Conservation (phyloP, 495 filamentous ascomycete species). For the Peziza echinospora region DNA sequence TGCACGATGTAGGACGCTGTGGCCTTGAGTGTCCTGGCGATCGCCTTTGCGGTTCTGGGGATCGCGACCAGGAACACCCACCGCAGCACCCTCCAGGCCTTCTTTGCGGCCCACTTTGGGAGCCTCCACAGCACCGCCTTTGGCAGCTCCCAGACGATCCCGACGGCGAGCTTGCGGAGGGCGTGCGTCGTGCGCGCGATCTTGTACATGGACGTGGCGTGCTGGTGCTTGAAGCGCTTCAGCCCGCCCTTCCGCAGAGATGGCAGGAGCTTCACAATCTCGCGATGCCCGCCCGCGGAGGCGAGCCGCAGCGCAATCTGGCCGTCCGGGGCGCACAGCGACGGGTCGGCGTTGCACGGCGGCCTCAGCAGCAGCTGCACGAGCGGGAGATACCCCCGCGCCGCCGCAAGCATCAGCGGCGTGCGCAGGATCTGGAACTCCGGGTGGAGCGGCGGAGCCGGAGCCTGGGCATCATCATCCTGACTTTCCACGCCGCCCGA, state of each 20-base stretch:
- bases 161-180: neutral
- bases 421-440: slow-evolving; percentile 1
- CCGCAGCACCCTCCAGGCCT: neutral
- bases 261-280: slow-evolving; percentile 16
- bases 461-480: too few relatives aligned
- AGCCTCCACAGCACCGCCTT: slow-evolving; percentile 3
- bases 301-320: slow-evolving; percentile 17
- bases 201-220: slow-evolving; percentile 1
- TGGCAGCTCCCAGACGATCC: slow-evolving; percentile 3
- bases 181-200: slow-evolving; percentile 1
- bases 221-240: slow-evolving; percentile 11
- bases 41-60: neutral
- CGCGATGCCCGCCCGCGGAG: slow-evolving; percentile 4
- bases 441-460: neutral
- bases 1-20: neutral
- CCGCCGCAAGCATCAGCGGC: slow-evolving; percentile 8
- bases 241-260: slow-evolving; percentile 13
- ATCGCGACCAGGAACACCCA: slow-evolving; percentile 3
- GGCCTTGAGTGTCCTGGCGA: neutral
- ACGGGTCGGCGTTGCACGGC: slow-evolving; percentile 12
- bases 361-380: slow-evolving; percentile 7
- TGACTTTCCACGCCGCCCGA: too few relatives aligned
- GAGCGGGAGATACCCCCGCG: slow-evolving; percentile 3
- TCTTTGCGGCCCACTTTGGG: neutral
- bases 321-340: slow-evolving; percentile 16